phyloP scores from a whole-genome alignment of 495 filamentous ascomycete genomes.

The Melanomma pulvis-pyrius region DNA sequence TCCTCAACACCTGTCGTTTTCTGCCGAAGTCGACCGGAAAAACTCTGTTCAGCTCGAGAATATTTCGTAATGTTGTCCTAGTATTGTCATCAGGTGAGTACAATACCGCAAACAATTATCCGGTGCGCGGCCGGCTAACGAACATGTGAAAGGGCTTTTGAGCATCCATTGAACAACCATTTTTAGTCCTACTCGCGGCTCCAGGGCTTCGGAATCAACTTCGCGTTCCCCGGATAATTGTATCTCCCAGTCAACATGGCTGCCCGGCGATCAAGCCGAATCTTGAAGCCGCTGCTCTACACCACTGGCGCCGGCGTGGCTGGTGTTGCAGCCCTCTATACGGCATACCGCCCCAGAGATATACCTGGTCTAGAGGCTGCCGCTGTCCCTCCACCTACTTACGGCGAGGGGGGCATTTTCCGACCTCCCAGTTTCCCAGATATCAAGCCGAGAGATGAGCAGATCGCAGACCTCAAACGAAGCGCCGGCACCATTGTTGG shows the following conservation, averaged over 20 bases:
- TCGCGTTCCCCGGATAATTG: neutral
- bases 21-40: slow-evolving; percentile 12
- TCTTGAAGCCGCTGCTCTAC: slow-evolving; percentile 65
- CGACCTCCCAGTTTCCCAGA: slow-evolving; percentile 78
- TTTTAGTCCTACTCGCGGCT: neutral
- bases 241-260: slow-evolving; percentile 52
- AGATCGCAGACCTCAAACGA: slow-evolving; percentile 62
- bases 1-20: neutral
- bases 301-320: slow-evolving; percentile 59
- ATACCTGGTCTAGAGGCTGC: slow-evolving; percentile 82
- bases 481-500: slow-evolving; percentile 40
- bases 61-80: slow-evolving; percentile 1
- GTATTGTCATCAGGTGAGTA: slow-evolving; percentile 2
- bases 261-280: slow-evolving; percentile 57
- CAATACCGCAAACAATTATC: neutral
- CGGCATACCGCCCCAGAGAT: slow-evolving; percentile 79
- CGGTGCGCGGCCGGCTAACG: slow-evolving; percentile 7
- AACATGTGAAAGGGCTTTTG: slow-evolving; percentile 15
- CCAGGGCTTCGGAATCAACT: neutral
- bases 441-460: slow-evolving; percentile 70
- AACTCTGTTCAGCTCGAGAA: neutral
- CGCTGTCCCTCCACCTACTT: slow-evolving; percentile 78
- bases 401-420: slow-evolving; percentile 74
- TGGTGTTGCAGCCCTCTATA: slow-evolving; percentile 69
- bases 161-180: neutral